A percentile compares a stretch with the other conserved stretches of the same genome.
Conservation (phyloP, 2,329 filamentous ascomycete genomes). For the Dothideomycetidae sp. region DNA sequence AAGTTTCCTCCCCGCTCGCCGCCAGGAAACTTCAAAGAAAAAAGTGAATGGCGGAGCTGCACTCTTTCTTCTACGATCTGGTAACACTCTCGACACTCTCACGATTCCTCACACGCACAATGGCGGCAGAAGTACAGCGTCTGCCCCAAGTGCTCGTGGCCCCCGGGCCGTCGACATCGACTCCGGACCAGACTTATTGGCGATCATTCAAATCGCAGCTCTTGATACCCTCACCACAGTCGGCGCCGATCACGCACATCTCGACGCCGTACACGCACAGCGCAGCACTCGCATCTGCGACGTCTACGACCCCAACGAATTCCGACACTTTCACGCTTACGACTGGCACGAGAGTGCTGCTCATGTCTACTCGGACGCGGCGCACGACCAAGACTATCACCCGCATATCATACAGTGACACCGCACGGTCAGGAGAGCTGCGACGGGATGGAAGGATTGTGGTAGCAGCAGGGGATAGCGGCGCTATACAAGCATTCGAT, state of each 20-base stretch:
- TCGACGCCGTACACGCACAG: slow-evolving; percentile 47
- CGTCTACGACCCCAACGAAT: slow-evolving; percentile 23
- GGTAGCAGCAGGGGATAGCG: slow-evolving; percentile 81
- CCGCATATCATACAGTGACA: slow-evolving; percentile 64
- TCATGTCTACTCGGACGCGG: slow-evolving; percentile 82
- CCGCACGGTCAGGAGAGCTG: slow-evolving; percentile 79
- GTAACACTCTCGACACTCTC: background rate
- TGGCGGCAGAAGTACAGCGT: slow-evolving; percentile 77
- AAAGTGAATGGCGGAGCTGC: background rate
- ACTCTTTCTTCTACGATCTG: no score
- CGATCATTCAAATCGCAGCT: slow-evolving; percentile 84
- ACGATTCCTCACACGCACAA: slow-evolving; percentile 25
- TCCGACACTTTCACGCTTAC: slow-evolving; percentile 75
- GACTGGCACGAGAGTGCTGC: slow-evolving; percentile 82
- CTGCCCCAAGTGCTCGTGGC: slow-evolving; percentile 71
- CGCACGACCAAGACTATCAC: slow-evolving; percentile 90
- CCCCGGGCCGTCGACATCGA: slow-evolving; percentile 65
- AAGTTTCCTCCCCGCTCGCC: background rate
- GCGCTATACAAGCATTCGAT: slow-evolving; percentile 90
- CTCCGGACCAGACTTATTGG: slow-evolving; percentile 94
- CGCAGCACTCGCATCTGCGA: slow-evolving; percentile 31
- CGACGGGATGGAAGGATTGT: slow-evolving; percentile 77
- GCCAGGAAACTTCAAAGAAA: background rate
- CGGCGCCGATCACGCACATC: slow-evolving; percentile 81
- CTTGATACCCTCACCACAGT: slow-evolving; percentile 77